Evolutionary conservation across 2,329 filamentous ascomycete species (phyloP).

Genomic region (Ophiognomonia clavigignenti-juglandacearum): DNA sequence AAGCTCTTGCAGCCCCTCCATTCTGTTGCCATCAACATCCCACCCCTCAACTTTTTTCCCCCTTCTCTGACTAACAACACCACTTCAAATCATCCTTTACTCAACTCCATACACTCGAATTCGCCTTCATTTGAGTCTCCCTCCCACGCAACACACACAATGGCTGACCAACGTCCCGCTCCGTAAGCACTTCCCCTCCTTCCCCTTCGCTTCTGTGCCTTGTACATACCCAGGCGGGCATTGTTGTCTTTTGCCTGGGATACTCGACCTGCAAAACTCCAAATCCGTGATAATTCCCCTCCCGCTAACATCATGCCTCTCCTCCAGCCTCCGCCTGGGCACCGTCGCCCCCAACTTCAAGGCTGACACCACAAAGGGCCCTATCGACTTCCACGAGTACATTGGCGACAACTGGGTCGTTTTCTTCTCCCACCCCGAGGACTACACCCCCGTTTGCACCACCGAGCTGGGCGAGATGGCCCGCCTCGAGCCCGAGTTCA

Average conservation of each 20-base stretch:
- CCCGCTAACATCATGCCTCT: background rate
- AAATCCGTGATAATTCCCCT: no score
- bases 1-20: no score
- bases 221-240: background rate
- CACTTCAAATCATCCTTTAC: background rate
- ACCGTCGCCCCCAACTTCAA: conserved; percentile 73
- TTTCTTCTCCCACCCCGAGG: conserved; percentile 80
- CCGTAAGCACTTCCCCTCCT: conserved; percentile 25
- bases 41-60: no score
- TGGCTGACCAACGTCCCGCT: conserved; percentile 28
- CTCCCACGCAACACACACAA: conserved; percentile 19
- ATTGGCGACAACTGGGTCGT: conserved; percentile 75
- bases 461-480: conserved; percentile 92
- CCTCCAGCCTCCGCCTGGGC: conserved; percentile 57
- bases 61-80: no score
- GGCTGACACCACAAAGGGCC: conserved; percentile 72
- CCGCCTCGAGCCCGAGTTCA: conserved; percentile 83
- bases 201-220: background rate
- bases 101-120: background rate
- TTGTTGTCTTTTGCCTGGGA: no score
- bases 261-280: no score
- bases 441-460: conserved; percentile 94
- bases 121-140: background rate
- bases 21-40: no score
- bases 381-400: conserved; percentile 80